Evolutionary conservation across 2,329 filamentous ascomycete genomes (phyloP), one percentile per base, ranked within the genome.

Genomic region (Phialophora verrucosa): DNA sequence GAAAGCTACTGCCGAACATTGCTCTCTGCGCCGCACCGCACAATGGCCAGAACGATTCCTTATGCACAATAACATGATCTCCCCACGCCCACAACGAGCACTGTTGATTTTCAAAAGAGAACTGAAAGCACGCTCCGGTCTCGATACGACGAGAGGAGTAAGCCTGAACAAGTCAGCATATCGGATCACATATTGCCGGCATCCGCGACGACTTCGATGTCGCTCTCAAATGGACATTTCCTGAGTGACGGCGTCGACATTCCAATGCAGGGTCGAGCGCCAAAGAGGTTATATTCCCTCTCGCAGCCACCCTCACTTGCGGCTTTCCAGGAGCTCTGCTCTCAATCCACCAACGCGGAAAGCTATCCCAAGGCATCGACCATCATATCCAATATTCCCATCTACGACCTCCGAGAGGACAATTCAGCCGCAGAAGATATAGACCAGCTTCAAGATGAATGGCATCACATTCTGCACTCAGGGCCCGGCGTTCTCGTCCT

Each of bases 401-500:
- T 88, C 66, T 88, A 88, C 75, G 75, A 84, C 38, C 77, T 85
- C 14, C 23, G 38, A 17, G 12, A 53, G 10, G 35, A 57, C 20
- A 27, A 11, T 6, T 3, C 80, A 64, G 74, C 78, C 29, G 12
- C 71, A 6, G 53, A 69, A 1, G 71, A 75, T n/a, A 72, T 77
- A 31, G 68, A 76, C 17, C 71, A 74, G 3, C 80, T 88, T 1
- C 85, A 88, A 74, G 83, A 88, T 69, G 87, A 89, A 77, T 86
- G 85, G 82, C 83, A 88, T 71, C 80, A 85, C 66, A 81, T 86
- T 63, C 81, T 89, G 2, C 78, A 82, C 63, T 77, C 79, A 1
- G 87, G 87, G 0, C 85, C 87, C 0, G 87, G 87, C 4, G 85
- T 89, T 14, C 83, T 87, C 68, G 82, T 88, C n/a, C 79, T 86